These are phyloP conservation scores for Cenchrus purpureus DNA, from an alignment of 176 grass and related monocot genomes.

Conservation along the genomic window DNA sequence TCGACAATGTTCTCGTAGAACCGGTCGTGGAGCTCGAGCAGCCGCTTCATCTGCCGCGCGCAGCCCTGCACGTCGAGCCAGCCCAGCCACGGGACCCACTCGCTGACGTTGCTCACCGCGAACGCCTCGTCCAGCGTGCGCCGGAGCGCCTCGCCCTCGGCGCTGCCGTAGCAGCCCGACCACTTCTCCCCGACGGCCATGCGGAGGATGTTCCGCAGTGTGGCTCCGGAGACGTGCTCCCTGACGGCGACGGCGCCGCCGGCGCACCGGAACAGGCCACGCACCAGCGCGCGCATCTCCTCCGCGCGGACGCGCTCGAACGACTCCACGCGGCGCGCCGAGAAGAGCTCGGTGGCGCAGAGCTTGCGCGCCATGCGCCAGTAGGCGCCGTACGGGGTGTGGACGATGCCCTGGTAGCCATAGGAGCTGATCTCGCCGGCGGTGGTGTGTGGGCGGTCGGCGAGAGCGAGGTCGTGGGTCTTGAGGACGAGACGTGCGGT, in stretches of 20 bases:
- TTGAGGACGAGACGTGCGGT: conserved; percentile 63
- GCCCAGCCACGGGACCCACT: conserved; percentile 59
- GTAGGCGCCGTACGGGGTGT: conserved; percentile 62
- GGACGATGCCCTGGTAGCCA: conserved; percentile 53
- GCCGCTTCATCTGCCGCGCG: conserved; percentile 46
- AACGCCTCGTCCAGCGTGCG: conserved; percentile 64
- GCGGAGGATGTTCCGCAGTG: conserved; percentile 54
- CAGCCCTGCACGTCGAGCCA: conserved; percentile 58
- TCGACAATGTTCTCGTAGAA: conserved; percentile 64
- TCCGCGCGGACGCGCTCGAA: conserved; percentile 51
- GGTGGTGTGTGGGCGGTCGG: conserved; percentile 48
- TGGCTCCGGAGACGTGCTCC: conserved; percentile 42
- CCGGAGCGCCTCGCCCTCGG: conserved; percentile 52
- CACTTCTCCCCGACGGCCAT: conserved; percentile 67
- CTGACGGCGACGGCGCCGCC: conserved; percentile 30
- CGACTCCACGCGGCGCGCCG: conserved; percentile 50
- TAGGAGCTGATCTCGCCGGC: conserved; percentile 55
- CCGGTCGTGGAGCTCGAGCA: conserved; percentile 41
- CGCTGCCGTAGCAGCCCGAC: conserved; percentile 36
- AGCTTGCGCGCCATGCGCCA: conserved; percentile 63
- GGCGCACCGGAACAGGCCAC: background rate
- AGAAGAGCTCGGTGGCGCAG: conserved; percentile 70
- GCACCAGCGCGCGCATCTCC: conserved; percentile 44
- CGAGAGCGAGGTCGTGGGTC: conserved; percentile 59
- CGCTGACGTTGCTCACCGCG: conserved; percentile 55